phyloP scores from a whole-genome alignment of 2,329 filamentous ascomycete species.

The Beauveria medogensis region DNA sequence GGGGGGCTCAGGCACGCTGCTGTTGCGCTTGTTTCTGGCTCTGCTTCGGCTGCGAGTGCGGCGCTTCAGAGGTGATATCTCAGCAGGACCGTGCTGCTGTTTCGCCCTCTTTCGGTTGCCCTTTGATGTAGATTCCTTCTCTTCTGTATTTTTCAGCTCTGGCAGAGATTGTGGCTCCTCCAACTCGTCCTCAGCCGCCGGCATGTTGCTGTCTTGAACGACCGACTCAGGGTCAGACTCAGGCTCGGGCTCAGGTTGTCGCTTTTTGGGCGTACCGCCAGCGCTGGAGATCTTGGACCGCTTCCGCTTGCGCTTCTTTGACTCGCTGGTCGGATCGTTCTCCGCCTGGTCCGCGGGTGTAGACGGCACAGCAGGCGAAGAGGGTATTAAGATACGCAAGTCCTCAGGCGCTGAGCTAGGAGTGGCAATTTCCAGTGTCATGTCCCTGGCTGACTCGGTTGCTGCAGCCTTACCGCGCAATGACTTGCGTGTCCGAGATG shows the following conservation, averaged over 20 bases:
- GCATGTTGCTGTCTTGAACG: background rate
- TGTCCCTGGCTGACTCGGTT: background rate
- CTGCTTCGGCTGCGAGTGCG: conserved; percentile 4
- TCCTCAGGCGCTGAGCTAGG: background rate
- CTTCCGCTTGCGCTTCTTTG: conserved; percentile 8
- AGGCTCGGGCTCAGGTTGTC: background rate
- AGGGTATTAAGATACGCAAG: background rate
- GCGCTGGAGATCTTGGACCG: background rate
- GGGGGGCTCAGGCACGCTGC: background rate
- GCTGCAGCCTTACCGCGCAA: conserved; percentile 4
- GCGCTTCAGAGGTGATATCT: background rate
- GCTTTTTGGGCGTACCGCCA: conserved; percentile 2
- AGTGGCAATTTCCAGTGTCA: background rate
- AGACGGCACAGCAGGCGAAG: background rate
- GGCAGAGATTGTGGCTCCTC: conserved; percentile 7
- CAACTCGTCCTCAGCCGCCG: background rate
- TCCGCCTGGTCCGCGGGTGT: background rate
- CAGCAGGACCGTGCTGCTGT: background rate
- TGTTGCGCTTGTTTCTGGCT: background rate
- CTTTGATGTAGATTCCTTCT: background rate
- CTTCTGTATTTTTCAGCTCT: background rate
- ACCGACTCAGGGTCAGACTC: background rate
- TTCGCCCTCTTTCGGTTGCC: background rate
- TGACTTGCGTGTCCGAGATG: conserved; percentile 2
- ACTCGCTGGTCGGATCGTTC: background rate